A percentile compares a stretch with the other conserved stretches of the same genome.
These are phyloP conservation scores for Clathrus columnatus DNA, from an alignment of 768 basidiomycete genomes.

Conservation along the genomic window DNA sequence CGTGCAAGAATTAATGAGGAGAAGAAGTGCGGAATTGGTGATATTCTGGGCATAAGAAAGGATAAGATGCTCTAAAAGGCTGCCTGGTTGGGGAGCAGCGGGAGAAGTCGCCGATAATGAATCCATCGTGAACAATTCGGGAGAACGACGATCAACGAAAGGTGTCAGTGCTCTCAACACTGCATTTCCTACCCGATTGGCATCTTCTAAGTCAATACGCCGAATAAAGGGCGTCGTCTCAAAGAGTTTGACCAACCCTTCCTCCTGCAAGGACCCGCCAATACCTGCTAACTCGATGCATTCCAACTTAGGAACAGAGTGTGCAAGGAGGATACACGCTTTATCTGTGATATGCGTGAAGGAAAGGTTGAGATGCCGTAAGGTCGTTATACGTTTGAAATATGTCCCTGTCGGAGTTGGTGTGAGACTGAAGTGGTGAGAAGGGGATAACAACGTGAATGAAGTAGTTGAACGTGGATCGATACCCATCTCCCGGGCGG, in stretches of 20 bases:
- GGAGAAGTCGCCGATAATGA: slow-evolving; percentile 15
- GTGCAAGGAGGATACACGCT: slow-evolving; percentile 64
- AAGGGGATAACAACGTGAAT: not conserved
- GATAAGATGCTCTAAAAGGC: slow-evolving; percentile 61
- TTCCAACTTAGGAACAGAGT: slow-evolving; percentile 62
- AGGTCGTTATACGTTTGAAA: slow-evolving; percentile 52
- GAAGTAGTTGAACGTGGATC: slow-evolving; percentile 37
- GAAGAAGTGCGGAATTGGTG: slow-evolving; percentile 52
- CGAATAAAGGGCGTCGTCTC: slow-evolving; percentile 60
- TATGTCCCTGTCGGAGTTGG: slow-evolving; percentile 25
- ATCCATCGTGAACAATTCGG: slow-evolving; percentile 11
- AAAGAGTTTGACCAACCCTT: slow-evolving; percentile 66
- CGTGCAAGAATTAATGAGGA: slow-evolving; percentile 56
- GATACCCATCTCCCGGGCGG: slow-evolving; percentile 57
- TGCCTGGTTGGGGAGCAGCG: slow-evolving; percentile 40
- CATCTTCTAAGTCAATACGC: slow-evolving; percentile 82
- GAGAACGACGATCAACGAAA: not conserved
- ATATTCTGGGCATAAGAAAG: slow-evolving; percentile 61
- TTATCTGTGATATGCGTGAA: slow-evolving; percentile 57
- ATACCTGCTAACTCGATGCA: slow-evolving; percentile 75
- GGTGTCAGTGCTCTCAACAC: slow-evolving; percentile 64
- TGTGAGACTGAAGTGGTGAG: not conserved
- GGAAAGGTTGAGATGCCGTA: slow-evolving; percentile 70
- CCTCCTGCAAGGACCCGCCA: slow-evolving; percentile 56
- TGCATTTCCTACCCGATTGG: slow-evolving; percentile 59